Percentiles rank a stretch among this genome's conserved stretches.
Evolutionary conservation across 2,329 filamentous ascomycete genomes (phyloP).

Genomic region (Alternaria arbusti): DNA sequence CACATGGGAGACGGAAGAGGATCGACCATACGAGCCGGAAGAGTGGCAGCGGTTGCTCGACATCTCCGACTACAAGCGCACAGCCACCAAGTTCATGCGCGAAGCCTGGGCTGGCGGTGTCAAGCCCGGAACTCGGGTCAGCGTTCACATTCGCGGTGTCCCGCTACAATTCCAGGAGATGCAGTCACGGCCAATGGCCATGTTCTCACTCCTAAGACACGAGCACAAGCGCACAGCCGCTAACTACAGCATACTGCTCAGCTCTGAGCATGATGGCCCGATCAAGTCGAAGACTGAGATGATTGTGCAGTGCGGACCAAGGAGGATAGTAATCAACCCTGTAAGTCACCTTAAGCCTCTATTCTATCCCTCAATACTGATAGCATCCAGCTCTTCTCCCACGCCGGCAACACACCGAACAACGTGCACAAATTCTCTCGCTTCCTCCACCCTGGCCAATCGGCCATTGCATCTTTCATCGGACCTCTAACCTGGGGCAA

Average conservation of each 20-base stretch:
- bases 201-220: constrained; percentile 89
- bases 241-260: constrained; percentile 89
- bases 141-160: constrained; percentile 73
- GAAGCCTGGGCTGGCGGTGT: constrained; percentile 92
- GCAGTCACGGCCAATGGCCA: constrained; percentile 66
- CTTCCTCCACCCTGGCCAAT: constrained; percentile 88
- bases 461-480: constrained; percentile 86
- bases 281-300: constrained; percentile 92
- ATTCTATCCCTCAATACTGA: constrained; percentile 8
- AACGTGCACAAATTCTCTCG: constrained; percentile 97
- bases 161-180: constrained; percentile 61
- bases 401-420: constrained; percentile 88
- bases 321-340: constrained; percentile 86
- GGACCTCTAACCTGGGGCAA: constrained; percentile 92
- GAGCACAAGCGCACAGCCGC: constrained; percentile 88
- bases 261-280: constrained; percentile 74
- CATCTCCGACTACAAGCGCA: constrained; percentile 86
- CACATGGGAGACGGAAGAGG: constrained; percentile 87
- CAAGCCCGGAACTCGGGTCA: constrained; percentile 79
- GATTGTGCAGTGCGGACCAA: constrained; percentile 87
- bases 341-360: constrained; percentile 22
- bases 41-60: constrained; percentile 88
- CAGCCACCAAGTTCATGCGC: constrained; percentile 75
- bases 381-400: constrained; percentile 70
- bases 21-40: constrained; percentile 83